Conservation (phyloP, 495 filamentous ascomycete genomes). For the Penicillium canescens region DNA sequence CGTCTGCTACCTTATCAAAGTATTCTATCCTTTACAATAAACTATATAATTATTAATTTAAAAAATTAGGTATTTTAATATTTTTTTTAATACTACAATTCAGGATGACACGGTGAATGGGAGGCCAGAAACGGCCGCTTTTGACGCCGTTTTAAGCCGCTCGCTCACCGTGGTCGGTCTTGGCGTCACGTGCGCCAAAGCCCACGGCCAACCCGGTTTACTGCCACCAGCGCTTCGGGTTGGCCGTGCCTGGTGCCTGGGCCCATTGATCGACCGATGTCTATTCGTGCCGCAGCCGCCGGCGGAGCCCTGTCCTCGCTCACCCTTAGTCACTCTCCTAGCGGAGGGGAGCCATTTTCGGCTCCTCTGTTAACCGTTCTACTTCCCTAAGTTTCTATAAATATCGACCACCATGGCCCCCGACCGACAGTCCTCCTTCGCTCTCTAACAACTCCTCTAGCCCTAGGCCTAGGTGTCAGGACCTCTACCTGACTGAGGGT, state of each 20-base stretch:
- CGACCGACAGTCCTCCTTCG: conserved; percentile 3
- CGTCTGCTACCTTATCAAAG: no score
- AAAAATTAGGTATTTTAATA: no score
- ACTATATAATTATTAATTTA: no score
- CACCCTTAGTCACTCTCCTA: conserved; percentile 4
- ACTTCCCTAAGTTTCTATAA: conserved; percentile 13
- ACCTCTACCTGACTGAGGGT: no score
- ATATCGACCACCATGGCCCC: conserved; percentile 13
- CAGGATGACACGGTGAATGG: conserved; percentile 19
- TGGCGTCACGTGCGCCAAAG: conserved; percentile 16
- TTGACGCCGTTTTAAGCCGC: conserved; percentile 18
- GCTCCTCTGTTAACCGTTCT: conserved; percentile 7
- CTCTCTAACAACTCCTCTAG: conserved; percentile 11
- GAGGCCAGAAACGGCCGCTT: conserved; percentile 20
- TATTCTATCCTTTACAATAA: no score
- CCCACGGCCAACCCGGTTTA: conserved; percentile 11
- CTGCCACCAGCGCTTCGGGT: conserved; percentile 9
- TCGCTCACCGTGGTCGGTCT: conserved; percentile 16
- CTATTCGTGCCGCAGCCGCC: conserved; percentile 14
- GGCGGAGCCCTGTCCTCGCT: no score
- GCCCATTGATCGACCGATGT: conserved; percentile 4
- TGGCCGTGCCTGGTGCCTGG: conserved; percentile 19
- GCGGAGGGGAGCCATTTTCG: conserved; percentile 8
- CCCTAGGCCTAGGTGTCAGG: no score
- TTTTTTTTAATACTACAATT: conserved; percentile 2